A percentile compares a stretch with the other conserved stretches of the same genome.
These are phyloP conservation scores for Xylariaceae sp. DNA, from an alignment of 2,329 filamentous ascomycete species.

Conservation along the genomic window DNA sequence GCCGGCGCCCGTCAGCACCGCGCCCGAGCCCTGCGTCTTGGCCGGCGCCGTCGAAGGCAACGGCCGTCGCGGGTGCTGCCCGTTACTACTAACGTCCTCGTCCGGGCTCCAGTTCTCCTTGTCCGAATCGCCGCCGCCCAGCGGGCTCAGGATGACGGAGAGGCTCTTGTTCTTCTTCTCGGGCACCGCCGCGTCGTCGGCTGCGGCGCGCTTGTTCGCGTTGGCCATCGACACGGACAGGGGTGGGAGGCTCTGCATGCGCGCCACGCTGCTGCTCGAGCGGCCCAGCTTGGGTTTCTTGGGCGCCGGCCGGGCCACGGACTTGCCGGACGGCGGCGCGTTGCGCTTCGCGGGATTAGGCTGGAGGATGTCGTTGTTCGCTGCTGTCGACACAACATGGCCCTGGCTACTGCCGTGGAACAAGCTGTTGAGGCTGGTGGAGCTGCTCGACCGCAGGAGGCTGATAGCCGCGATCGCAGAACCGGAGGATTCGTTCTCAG, in stretches of 20 bases:
- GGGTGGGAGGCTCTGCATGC: conserved; percentile 53
- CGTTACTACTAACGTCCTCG: conserved; percentile 39
- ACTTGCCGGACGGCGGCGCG: conserved; percentile 42
- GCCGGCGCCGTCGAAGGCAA: conserved; percentile 39
- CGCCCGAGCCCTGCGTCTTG: conserved; percentile 14
- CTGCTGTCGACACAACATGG: not conserved
- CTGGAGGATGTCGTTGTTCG: conserved; percentile 44
- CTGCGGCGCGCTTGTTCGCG: conserved; percentile 28
- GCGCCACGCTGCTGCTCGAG: conserved; percentile 63
- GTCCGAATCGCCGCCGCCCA: conserved; percentile 70
- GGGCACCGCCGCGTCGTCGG: conserved; percentile 16
- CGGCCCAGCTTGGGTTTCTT: conserved; percentile 68
- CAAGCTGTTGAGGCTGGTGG: conserved; percentile 42
- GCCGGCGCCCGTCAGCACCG: conserved; percentile 2
- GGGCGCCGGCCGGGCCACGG: conserved; percentile 34
- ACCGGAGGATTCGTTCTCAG: conserved; percentile 77
- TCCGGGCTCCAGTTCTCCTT: conserved; percentile 87
- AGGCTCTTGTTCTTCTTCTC: conserved; percentile 41
- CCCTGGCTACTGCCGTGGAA: conserved; percentile 35
- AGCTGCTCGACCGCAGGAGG: conserved; percentile 71
- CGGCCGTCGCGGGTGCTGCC: conserved; percentile 36
- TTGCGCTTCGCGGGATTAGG: conserved; percentile 69
- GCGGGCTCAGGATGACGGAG: conserved; percentile 44
- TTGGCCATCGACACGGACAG: conserved; percentile 32
- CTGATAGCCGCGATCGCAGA: conserved; percentile 82